phyloP scores from a whole-genome alignment of 495 filamentous ascomycete genomes.

The Penicillium macrosclerotiorum region DNA sequence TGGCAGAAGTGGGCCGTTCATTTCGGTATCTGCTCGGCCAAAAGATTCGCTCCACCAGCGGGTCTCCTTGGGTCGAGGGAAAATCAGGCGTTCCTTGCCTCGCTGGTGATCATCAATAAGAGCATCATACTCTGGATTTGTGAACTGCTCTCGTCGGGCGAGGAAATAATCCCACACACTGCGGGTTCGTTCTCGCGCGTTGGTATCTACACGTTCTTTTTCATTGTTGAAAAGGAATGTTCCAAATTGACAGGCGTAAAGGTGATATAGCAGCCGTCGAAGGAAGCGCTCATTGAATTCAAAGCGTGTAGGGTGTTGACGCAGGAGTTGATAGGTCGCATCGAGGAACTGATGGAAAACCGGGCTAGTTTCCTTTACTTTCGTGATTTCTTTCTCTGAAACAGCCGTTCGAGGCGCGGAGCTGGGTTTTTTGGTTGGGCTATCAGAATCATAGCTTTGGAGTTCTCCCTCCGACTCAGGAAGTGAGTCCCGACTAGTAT shows the following conservation, averaged over 20 bases:
- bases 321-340: conserved; percentile 84
- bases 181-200: conserved; percentile 68
- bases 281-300: conserved; percentile 98
- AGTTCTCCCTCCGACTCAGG: conserved; percentile 61
- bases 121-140: conserved; percentile 75
- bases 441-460: conserved; percentile 52
- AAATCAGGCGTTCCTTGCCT: conserved; percentile 78
- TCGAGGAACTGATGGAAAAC: conserved; percentile 99
- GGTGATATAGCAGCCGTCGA: conserved; percentile 84
- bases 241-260: conserved; percentile 95
- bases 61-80: conserved; percentile 66
- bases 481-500: conserved; percentile 63
- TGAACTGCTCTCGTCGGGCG: conserved; percentile 70
- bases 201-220: conserved; percentile 76
- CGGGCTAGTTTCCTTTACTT: conserved; percentile 85
- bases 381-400: conserved; percentile 56
- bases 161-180: conserved; percentile 98
- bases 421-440: conserved; percentile 41
- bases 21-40: conserved; percentile 80
- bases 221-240: conserved; percentile 96
- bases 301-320: conserved; percentile 86
- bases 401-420: conserved; percentile 34
- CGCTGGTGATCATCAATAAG: conserved; percentile 72
- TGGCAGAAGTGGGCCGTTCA: conserved; percentile 66
- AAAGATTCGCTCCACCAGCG: conserved; percentile 94